Base-by-base conservation (phyloP, 768 basidiomycete species). In the Boletus sp. region DNA sequence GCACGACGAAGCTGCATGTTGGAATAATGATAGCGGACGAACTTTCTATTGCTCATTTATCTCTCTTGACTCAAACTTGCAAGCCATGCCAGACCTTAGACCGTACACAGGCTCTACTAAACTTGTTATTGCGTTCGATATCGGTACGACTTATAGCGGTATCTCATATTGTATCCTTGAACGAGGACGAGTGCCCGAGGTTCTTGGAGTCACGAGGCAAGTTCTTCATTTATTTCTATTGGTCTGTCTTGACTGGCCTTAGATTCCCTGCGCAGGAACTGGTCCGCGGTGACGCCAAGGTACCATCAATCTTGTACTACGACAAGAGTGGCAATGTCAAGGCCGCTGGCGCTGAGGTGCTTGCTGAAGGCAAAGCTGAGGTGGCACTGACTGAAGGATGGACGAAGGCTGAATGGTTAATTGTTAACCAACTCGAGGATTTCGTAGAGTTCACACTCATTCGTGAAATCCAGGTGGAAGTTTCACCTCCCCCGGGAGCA, bases 251-350 rank as follows among this genome's bases (percentile, higher is more conserved):
- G 32, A 43, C 40, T 32, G 6, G 39, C 23, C 37, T 4, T 21
- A 79, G 78, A 47, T 78, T 72, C 53, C 77, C 75, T 2, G 69
- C 64, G 2, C 14, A 76, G 50, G 69, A 72, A 39, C 58, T 69
- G 7, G 69, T 69, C n/a, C 68, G 72, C 5, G 72, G 73, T 8
- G 72, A 75, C 35, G 73, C 72, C 5, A 80, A 79, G 53, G 75
- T 79, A 3, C 77, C 76, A 0, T 75, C 76, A 1, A 60, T 79
- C 37, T 59, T 79, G 7, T 75, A 75, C 53, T 80, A 80, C 47
- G 77, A 77, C 58, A 33, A 55, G 17, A 51, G 57, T 7, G 78
- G 77, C 0, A 47, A 49, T 1, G 60, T 74, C 9, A 64, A 56
- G 35, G 78, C 77, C 0, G 66, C 69, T n/a, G 78, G 78, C 0